These are phyloP conservation scores for Penicillium italicum DNA, from an alignment of 2,329 filamentous ascomycete species.

Conservation along the genomic window DNA sequence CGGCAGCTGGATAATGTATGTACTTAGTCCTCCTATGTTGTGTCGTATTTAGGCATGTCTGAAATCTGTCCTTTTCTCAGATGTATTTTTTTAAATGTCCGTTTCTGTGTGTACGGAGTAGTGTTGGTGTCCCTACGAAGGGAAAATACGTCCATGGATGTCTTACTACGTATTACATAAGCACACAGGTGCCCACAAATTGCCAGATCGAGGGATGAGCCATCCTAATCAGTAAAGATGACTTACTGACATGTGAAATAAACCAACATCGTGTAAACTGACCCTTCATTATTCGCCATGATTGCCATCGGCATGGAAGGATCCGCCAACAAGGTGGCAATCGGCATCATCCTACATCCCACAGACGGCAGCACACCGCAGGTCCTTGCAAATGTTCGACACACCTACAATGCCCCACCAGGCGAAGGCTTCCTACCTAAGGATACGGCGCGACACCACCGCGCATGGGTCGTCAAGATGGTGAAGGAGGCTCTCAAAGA, in stretches of 20 bases:
- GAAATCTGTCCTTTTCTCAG: neutral
- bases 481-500: slow-evolving; percentile 73
- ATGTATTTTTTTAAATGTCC: neutral
- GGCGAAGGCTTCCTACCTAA: slow-evolving; percentile 91
- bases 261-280: neutral
- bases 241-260: neutral
- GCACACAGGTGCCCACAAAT: neutral
- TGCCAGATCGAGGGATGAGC: neutral
- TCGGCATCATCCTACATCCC: slow-evolving; percentile 81
- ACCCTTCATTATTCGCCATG: slow-evolving; percentile 37
- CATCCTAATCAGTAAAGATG: neutral
- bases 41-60: slow-evolving; percentile 11
- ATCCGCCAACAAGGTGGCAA: slow-evolving; percentile 95
- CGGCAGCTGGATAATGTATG: slow-evolving; percentile 40
- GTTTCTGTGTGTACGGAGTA: slow-evolving; percentile 10
- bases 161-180: neutral
- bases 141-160: too few relatives aligned
- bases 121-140: too few relatives aligned
- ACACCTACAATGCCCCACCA: slow-evolving; percentile 88
- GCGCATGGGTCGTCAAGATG: slow-evolving; percentile 68
- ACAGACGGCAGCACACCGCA: slow-evolving; percentile 53
- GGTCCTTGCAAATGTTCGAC: slow-evolving; percentile 81
- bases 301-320: slow-evolving; percentile 78
- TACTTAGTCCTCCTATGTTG: slow-evolving; percentile 32
- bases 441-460: slow-evolving; percentile 90